A percentile compares a stretch with the other conserved stretches of the same genome.
phyloP scores from a whole-genome alignment of 1,284 basidiomycete species.

The Puccinia novopanici region DNA sequence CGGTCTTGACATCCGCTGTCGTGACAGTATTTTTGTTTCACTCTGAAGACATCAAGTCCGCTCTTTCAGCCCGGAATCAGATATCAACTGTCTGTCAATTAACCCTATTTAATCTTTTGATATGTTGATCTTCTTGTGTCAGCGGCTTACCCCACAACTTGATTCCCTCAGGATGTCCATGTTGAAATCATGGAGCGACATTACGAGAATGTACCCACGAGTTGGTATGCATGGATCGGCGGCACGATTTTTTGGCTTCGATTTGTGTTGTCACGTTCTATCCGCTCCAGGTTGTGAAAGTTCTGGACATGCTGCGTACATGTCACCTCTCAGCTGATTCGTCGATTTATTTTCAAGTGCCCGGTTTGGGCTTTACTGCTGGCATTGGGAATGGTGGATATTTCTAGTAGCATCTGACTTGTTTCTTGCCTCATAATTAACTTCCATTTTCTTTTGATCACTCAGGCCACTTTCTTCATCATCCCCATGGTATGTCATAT shows the following conservation, averaged over 20 bases:
- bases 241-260: constrained; percentile 19
- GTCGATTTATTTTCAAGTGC: constrained; percentile 23
- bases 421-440: neutral
- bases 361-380: constrained; percentile 47
- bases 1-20: constrained; percentile 46
- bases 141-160: neutral
- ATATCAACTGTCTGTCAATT: constrained; percentile 25
- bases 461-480: constrained; percentile 41
- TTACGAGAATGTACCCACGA: constrained; percentile 29
- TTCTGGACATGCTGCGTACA: neutral
- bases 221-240: constrained; percentile 31
- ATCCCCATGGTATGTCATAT: constrained; percentile 39
- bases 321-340: neutral
- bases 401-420: neutral
- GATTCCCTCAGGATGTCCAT: constrained; percentile 30
- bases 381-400: constrained; percentile 42
- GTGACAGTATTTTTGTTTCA: constrained; percentile 48
- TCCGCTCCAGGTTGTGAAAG: constrained; percentile 44
- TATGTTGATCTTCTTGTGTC: too few species aligned
- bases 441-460: neutral
- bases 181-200: constrained; percentile 41
- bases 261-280: constrained; percentile 35
- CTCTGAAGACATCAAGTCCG: constrained; percentile 40
- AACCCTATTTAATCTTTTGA: neutral
- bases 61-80: constrained; percentile 21